Conservation (phyloP, 345 rosid genomes). For the Aquilaria sinensis region DNA sequence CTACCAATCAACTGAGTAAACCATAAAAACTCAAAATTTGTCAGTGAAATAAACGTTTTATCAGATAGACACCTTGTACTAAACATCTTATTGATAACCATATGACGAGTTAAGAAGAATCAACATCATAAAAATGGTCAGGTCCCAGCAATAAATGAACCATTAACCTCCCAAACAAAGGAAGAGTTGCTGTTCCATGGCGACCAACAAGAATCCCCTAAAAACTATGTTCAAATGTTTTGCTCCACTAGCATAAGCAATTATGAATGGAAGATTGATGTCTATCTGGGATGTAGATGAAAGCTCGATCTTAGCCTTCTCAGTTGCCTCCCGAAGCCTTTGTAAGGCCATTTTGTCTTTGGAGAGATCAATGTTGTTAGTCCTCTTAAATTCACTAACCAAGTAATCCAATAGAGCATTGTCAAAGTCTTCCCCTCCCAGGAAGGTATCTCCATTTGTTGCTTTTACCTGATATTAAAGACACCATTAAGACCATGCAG, state of each 20-base stretch:
- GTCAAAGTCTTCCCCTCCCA: constrained; percentile 42
- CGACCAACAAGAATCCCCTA: too few relatives aligned
- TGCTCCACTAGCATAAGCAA: constrained; percentile 32
- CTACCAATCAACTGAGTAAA: too few relatives aligned
- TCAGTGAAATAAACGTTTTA: too few relatives aligned
- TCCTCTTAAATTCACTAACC: constrained; percentile 25
- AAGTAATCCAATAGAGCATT: constrained; percentile 26
- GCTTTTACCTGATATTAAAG: constrained; percentile 31
- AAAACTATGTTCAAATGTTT: constrained; percentile 31
- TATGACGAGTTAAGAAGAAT: too few relatives aligned
- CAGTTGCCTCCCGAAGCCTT: constrained; percentile 28
- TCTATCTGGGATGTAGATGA: constrained; percentile 30
- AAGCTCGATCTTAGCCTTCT: constrained; percentile 30
- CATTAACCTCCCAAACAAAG: too few relatives aligned
- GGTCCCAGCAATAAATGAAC: too few relatives aligned
- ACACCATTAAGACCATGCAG: not conserved
- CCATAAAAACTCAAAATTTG: too few relatives aligned
- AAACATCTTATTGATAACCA: too few relatives aligned
- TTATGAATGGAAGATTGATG: constrained; percentile 25
- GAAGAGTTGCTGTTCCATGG: too few relatives aligned
- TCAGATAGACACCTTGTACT: too few relatives aligned
- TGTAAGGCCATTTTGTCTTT: constrained; percentile 32
- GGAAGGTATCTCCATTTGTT: constrained; percentile 39
- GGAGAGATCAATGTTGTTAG: constrained; percentile 24
- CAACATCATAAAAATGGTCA: too few relatives aligned